Evolutionary conservation across 2,329 filamentous ascomycete species (phyloP), one percentile per base, ranked within the genome.

Genomic region (Shiraia bambusicola): DNA sequence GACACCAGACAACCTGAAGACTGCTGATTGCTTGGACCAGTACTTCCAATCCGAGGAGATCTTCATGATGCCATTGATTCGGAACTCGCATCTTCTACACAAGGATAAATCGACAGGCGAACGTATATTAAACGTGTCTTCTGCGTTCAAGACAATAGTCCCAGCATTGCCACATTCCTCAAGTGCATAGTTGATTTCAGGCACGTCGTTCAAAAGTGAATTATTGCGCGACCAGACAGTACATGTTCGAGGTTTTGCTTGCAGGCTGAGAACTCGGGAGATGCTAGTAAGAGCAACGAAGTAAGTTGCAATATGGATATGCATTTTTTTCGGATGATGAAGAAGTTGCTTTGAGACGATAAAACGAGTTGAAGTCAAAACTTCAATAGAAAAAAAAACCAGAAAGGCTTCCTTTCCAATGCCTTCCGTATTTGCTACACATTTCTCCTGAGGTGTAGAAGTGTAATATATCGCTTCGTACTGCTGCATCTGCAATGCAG

Each of bases 31-130:
- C 39, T 75, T 71, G 9, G 67, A 65, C 75, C 74, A 76, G 43
- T 70, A 72, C 24, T 62, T 53, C 6, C 69, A 67, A 33, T 72
- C 58, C 2, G 64, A 58, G 2, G 67, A 63, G 3, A 69, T 67
- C 39, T 69, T 69, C 4, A 77, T 50, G 0, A 66, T 59, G 0
- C 74, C 75, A 41, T 77, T 72, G 5, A 77, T 58, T 43, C 76
- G 70, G 34, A 76, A 62, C 30, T 71, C 70, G 48, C 75, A 77
- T n/a, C 59, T 63, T 3, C 47, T 50, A 52, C 74, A 76, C 2
- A 67, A 69, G 14, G 50, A 58, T 27, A 76, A 71, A 31, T 70
- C 61, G 8, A 77, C 56, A 1, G 66, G 65, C n/a, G 69, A 71
- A 41, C 70, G 70, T 19, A 76, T 56, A 41, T 65, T 65, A 54